These are phyloP conservation scores for Priceomyces melissophilus DNA, from an alignment of 805 yeast species.

Conservation along the genomic window DNA sequence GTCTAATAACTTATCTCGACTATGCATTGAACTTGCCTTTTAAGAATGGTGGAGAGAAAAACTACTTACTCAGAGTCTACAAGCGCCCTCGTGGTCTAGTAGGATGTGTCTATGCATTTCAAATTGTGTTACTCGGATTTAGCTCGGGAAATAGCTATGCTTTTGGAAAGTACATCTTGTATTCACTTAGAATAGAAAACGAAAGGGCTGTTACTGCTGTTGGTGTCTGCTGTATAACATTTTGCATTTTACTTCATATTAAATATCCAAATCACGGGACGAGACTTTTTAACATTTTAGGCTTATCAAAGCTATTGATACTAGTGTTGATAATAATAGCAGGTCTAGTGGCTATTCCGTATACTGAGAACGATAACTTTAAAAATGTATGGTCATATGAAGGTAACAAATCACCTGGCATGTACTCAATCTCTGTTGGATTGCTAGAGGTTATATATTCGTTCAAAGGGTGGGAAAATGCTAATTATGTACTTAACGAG, in stretches of 20 bases:
- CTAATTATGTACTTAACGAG: constrained; percentile 60
- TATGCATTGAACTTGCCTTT: constrained; percentile 40
- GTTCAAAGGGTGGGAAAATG: constrained; percentile 70
- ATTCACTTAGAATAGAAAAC: constrained; percentile 23
- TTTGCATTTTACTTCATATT: constrained; percentile 47
- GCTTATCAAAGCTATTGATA: constrained; percentile 51
- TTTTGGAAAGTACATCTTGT: constrained; percentile 57
- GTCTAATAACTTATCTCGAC: constrained; percentile 39
- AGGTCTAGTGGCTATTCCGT: constrained; percentile 34
- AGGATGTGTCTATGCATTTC: constrained; percentile 45
- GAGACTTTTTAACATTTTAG: constrained; percentile 49
- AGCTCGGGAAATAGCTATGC: constrained; percentile 64
- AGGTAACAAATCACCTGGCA: constrained; percentile 21
- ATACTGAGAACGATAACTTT: constrained; percentile 17
- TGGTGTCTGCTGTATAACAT: constrained; percentile 47
- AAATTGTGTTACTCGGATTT: constrained; percentile 55
- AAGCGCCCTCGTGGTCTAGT: constrained; percentile 29
- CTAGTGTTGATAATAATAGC: constrained; percentile 46
- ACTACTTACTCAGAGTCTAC: constrained; percentile 35
- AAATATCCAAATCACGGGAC: constrained; percentile 50
- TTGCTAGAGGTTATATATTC: constrained; percentile 58
- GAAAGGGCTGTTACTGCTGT: constrained; percentile 41
- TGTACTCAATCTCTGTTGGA: constrained; percentile 54
- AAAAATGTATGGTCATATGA: constrained; percentile 32
- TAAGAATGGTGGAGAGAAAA: constrained; percentile 41